Evolutionary conservation across 352 stramenopile genomes (phyloP).

Genomic region (Globisporangium megalacanthum): DNA sequence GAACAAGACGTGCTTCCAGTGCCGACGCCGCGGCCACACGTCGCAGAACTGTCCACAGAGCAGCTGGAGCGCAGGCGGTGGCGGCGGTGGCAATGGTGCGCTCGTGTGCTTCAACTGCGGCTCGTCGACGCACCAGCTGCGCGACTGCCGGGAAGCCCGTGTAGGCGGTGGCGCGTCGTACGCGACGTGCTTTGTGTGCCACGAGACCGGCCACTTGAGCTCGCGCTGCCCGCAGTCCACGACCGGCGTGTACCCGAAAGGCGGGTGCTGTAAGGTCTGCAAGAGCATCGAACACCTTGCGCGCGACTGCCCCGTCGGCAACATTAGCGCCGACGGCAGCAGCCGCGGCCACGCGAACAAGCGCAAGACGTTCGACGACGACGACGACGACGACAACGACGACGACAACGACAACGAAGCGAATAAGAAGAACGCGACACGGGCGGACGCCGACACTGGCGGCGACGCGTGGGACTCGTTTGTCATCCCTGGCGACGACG

Average conservation of each 20-base stretch:
- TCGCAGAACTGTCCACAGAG: slow-evolving; percentile 73
- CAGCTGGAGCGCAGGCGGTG: slow-evolving; percentile 15
- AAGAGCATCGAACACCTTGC: slow-evolving; percentile 80
- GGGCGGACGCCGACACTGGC: slow-evolving; percentile 10
- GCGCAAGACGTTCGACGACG: slow-evolving; percentile 67
- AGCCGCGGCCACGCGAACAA: slow-evolving; percentile 61
- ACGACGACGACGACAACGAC: slow-evolving; percentile 36
- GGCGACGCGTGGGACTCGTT: slow-evolving; percentile 15
- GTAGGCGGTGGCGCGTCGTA: slow-evolving; percentile 61
- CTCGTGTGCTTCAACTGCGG: slow-evolving; percentile 89
- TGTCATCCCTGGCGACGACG: slow-evolving; percentile 29
- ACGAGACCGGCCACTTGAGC: slow-evolving; percentile 82
- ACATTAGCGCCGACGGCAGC: slow-evolving; percentile 58
- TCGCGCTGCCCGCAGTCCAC: slow-evolving; percentile 82
- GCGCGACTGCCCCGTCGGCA: slow-evolving; percentile 70
- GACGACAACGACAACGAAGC: no score
- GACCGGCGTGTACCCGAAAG: slow-evolving; percentile 86
- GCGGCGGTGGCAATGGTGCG: slow-evolving; percentile 16
- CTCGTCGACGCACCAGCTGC: slow-evolving; percentile 53
- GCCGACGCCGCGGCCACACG: slow-evolving; percentile 72
- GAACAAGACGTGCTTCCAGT: slow-evolving; percentile 83
- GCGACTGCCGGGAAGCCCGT: slow-evolving; percentile 61
- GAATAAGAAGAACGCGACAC: not conserved
- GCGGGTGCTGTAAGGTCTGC: slow-evolving; percentile 87
- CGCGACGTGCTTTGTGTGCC: slow-evolving; percentile 87